phyloP scores from a whole-genome alignment of 2,329 filamentous ascomycete species.

The Xylariales sp. region DNA sequence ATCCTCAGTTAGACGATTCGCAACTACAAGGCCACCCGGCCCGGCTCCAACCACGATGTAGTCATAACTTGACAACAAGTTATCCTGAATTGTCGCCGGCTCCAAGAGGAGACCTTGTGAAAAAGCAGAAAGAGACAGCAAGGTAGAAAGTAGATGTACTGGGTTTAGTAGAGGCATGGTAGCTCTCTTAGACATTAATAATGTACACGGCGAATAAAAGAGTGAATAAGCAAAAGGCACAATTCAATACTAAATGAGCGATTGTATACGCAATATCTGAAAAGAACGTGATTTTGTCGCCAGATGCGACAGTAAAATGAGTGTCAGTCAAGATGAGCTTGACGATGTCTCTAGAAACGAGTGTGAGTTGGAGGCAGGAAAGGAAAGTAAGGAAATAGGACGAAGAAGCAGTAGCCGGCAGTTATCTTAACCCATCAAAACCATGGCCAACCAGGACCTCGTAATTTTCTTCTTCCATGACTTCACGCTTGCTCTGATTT shows the following conservation, averaged over 20 bases:
- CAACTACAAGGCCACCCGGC: constrained; percentile 12
- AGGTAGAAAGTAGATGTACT: not conserved
- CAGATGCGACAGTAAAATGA: too few species aligned
- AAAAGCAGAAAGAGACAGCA: not conserved
- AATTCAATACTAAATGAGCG: not conserved
- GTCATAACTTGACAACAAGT: constrained; percentile 8
- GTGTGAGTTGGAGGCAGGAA: too few species aligned
- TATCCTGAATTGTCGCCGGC: constrained; percentile 1
- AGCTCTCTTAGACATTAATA: not conserved
- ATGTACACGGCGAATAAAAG: not conserved
- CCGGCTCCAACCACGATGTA: constrained; percentile 15
- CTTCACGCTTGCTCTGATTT: too few species aligned
- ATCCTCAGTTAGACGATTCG: constrained; percentile 14
- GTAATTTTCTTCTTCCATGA: too few species aligned
- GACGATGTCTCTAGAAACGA: too few species aligned
- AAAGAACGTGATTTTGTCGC: constrained; percentile 1
- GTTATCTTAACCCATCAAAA: too few species aligned
- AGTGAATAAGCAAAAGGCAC: not conserved
- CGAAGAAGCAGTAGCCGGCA: too few species aligned
- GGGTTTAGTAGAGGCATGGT: not conserved
- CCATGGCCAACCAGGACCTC: too few species aligned
- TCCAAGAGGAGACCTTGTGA: constrained; percentile 2
- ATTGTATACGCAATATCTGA: not conserved
- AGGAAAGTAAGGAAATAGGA: too few species aligned
- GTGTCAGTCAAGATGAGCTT: too few species aligned